These are phyloP conservation scores for Radiomyces spectabilis DNA, from an alignment of 192 early-diverging fungal genomes.

Conservation along the genomic window DNA sequence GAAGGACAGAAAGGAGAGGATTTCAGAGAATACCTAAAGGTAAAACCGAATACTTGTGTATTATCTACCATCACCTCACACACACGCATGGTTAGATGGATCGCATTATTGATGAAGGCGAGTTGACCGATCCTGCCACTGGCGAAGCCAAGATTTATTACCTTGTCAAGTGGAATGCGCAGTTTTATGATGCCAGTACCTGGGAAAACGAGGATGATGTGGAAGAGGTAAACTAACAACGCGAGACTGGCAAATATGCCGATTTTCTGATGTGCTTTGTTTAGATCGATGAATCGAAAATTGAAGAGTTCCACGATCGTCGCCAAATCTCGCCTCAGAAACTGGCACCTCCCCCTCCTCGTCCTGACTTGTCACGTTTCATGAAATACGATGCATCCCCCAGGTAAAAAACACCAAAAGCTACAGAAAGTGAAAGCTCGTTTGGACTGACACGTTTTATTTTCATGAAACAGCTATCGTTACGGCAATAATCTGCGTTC, in stretches of 20 bases:
- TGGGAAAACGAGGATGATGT: constrained; percentile 63
- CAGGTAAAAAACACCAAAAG: constrained; percentile 12
- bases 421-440: not conserved
- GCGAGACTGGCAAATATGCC: not conserved
- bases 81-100: constrained; percentile 46
- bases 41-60: constrained; percentile 5
- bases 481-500: constrained; percentile 61
- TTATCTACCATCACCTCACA: no score
- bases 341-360: constrained; percentile 27
- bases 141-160: constrained; percentile 54
- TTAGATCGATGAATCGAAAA: constrained; percentile 52
- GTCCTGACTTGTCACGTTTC: constrained; percentile 41
- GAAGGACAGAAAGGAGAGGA: constrained; percentile 51
- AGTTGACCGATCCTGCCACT: constrained; percentile 39
- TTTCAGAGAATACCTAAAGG: constrained; percentile 58
- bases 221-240: constrained; percentile 9
- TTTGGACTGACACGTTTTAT: not conserved
- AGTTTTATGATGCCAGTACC: constrained; percentile 62
- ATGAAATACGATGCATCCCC: constrained; percentile 57
- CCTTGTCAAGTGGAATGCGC: constrained; percentile 70
- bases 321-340: constrained; percentile 51
- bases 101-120: constrained; percentile 79
- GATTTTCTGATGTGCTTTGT: not conserved
- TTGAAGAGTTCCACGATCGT: constrained; percentile 59
- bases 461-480: constrained; percentile 37